A percentile compares a stretch with the other conserved stretches of the same genome.
Conservation (phyloP, 2,329 filamentous ascomycete genomes). For the Trichoderma atroviride region DNA sequence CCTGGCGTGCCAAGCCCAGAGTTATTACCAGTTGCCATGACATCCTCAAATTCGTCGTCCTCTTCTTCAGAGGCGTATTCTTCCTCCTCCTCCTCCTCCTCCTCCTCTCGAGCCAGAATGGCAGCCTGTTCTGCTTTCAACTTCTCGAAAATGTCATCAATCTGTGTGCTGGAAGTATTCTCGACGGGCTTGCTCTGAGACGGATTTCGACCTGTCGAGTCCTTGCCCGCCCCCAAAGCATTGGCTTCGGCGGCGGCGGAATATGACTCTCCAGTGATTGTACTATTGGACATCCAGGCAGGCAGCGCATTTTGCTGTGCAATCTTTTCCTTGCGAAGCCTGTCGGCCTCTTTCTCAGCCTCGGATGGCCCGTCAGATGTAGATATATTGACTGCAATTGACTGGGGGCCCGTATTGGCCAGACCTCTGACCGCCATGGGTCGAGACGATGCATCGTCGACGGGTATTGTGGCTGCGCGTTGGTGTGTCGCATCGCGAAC, state of each 20-base stretch:
- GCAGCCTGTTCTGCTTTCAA: slow-evolving; percentile 64
- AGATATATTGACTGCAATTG: slow-evolving; percentile 70
- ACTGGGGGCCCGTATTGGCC: slow-evolving; percentile 66
- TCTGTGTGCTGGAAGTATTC: slow-evolving; percentile 57
- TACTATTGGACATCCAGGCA: slow-evolving; percentile 71
- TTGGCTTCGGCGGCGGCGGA: slow-evolving; percentile 36
- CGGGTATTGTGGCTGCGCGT: slow-evolving; percentile 60
- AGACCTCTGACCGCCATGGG: slow-evolving; percentile 72
- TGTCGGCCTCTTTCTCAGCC: slow-evolving; percentile 67
- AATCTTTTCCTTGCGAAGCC: slow-evolving; percentile 65
- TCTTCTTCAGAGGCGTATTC: slow-evolving; percentile 43
- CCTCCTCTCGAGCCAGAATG: slow-evolving; percentile 37
- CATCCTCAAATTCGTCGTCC: slow-evolving; percentile 55
- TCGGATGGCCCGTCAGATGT: slow-evolving; percentile 66
- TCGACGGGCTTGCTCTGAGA: slow-evolving; percentile 44
- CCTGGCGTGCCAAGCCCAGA: slow-evolving; percentile 40
- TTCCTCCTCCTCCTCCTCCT: slow-evolving; percentile 39
- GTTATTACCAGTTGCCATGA: slow-evolving; percentile 44
- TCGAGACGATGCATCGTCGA: slow-evolving; percentile 55
- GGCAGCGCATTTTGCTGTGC: slow-evolving; percentile 71
- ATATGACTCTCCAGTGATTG: slow-evolving; percentile 66
- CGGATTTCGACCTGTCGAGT: slow-evolving; percentile 52
- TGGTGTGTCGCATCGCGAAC: slow-evolving; percentile 69
- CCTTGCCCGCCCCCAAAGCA: slow-evolving; percentile 39
- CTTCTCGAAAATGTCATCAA: slow-evolving; percentile 69